phyloP scores from a whole-genome alignment of 352 stramenopile genomes.

The Globisporangium radiosum region DNA sequence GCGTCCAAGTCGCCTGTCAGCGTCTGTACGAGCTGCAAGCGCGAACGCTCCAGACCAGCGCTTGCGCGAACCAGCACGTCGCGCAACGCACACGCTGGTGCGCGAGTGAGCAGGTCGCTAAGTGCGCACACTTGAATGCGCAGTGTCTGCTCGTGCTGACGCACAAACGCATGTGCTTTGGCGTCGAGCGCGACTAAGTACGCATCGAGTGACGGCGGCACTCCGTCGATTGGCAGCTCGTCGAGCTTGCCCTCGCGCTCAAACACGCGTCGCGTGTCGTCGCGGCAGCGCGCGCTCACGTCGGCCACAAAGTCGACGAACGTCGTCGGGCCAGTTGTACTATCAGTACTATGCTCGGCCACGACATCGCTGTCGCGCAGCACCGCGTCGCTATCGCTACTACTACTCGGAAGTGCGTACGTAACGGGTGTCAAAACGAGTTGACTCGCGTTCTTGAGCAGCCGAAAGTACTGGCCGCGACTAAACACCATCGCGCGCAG shows the following conservation, averaged over 20 bases:
- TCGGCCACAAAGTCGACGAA: slow-evolving; percentile 57
- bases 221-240: slow-evolving; percentile 48
- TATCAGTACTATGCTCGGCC: slow-evolving; percentile 19
- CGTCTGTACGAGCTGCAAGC: slow-evolving; percentile 2
- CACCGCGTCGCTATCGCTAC: slow-evolving; percentile 1
- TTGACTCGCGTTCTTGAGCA: slow-evolving; percentile 50
- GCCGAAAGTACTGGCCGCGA: slow-evolving; percentile 54
- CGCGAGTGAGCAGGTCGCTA: slow-evolving; percentile 45
- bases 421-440: slow-evolving; percentile 28
- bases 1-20: slow-evolving; percentile 29
- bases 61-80: slow-evolving; percentile 28
- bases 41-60: slow-evolving; percentile 14
- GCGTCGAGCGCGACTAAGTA: slow-evolving; percentile 58
- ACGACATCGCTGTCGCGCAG: slow-evolving; percentile 38
- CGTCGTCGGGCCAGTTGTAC: slow-evolving; percentile 1
- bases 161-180: slow-evolving; percentile 52
- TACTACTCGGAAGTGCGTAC: slow-evolving; percentile 16
- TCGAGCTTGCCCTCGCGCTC: slow-evolving; percentile 59
- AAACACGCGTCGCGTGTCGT: slow-evolving; percentile 47
- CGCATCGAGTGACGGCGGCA: slow-evolving; percentile 65
- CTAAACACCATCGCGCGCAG: slow-evolving; percentile 54
- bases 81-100: slow-evolving; percentile 35
- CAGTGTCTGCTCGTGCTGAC: slow-evolving; percentile 43
- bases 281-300: slow-evolving; percentile 47
- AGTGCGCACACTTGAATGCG: slow-evolving; percentile 61